Conservation (phyloP, 495 filamentous ascomycete genomes). For the Penicillium waksmanii region DNA sequence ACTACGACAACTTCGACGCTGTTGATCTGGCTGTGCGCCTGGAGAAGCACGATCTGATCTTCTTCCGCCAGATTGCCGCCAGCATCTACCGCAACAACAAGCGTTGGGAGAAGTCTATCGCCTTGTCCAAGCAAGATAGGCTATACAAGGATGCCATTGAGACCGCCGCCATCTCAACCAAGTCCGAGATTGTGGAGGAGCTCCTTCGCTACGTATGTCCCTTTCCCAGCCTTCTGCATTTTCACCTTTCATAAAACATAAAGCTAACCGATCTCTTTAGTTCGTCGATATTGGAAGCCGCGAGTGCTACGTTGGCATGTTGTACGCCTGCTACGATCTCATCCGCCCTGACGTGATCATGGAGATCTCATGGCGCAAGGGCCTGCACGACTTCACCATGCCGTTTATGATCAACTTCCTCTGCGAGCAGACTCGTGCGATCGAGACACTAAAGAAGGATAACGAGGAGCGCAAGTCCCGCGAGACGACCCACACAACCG, state of each 20-base stretch:
- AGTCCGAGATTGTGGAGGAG: conserved; percentile 91
- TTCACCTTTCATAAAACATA: conserved; percentile 6
- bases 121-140: conserved; percentile 98
- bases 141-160: conserved; percentile 99
- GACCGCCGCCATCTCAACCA: conserved; percentile 93
- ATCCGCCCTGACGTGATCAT: conserved; percentile 89
- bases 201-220: conserved; percentile 89
- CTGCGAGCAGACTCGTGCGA: conserved; percentile 83
- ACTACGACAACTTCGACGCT: conserved; percentile 98
- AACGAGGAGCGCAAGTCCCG: conserved; percentile 95
- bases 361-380: conserved; percentile 96
- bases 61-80: conserved; percentile 98
- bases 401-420: conserved; percentile 99
- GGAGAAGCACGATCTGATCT: conserved; percentile 95
- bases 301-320: conserved; percentile 98
- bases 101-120: conserved; percentile 99
- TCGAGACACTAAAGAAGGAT: conserved; percentile 86
- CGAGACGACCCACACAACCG: conserved; percentile 83
- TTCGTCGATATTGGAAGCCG: conserved; percentile 99
- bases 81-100: conserved; percentile 99
- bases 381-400: conserved; percentile 97
- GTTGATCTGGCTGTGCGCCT: conserved; percentile 93
- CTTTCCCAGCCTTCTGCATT: neutral
- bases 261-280: conserved; percentile 48
- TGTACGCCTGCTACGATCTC: conserved; percentile 98